Conservation (phyloP, 495 filamentous ascomycete species). For the Podospora didyma region DNA sequence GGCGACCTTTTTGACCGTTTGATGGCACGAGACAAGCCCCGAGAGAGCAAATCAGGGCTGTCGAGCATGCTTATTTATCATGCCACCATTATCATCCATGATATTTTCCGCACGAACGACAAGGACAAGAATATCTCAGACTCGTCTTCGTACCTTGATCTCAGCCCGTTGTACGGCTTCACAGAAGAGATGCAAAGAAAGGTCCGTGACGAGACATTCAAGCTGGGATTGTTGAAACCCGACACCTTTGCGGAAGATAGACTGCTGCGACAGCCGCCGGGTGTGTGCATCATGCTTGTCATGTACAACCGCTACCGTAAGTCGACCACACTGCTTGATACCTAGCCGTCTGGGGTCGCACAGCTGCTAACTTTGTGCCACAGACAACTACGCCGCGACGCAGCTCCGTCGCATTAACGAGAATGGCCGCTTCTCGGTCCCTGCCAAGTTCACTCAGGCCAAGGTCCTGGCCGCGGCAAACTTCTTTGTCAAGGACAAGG, state of each 20-base stretch:
- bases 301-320: conserved; percentile 63
- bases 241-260: conserved; percentile 71
- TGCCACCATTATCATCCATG: conserved; percentile 78
- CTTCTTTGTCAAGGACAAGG: no score
- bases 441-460: conserved; percentile 43
- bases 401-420: conserved; percentile 66
- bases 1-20: conserved; percentile 69
- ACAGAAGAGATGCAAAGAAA: conserved; percentile 61
- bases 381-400: conserved; percentile 72
- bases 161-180: conserved; percentile 77
- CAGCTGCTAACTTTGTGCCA: no score
- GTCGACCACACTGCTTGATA: no score
- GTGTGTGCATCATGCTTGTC: conserved; percentile 68
- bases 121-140: conserved; percentile 32
- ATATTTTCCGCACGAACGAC: conserved; percentile 42
- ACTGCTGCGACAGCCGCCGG: conserved; percentile 69
- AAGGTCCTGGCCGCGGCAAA: no score
- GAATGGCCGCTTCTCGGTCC: conserved; percentile 60
- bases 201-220: conserved; percentile 65
- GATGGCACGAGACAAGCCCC: conserved; percentile 55
- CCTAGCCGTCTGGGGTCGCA: no score
- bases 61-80: conserved; percentile 83
- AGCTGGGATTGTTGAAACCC: conserved; percentile 64
- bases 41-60: conserved; percentile 65
- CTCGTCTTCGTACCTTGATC: conserved; percentile 75